Percentiles rank a stretch among this genome's conserved stretches.
Evolutionary conservation across 129 eudicot genomes (phyloP).

Genomic region (Ambrosia trifida): DNA sequence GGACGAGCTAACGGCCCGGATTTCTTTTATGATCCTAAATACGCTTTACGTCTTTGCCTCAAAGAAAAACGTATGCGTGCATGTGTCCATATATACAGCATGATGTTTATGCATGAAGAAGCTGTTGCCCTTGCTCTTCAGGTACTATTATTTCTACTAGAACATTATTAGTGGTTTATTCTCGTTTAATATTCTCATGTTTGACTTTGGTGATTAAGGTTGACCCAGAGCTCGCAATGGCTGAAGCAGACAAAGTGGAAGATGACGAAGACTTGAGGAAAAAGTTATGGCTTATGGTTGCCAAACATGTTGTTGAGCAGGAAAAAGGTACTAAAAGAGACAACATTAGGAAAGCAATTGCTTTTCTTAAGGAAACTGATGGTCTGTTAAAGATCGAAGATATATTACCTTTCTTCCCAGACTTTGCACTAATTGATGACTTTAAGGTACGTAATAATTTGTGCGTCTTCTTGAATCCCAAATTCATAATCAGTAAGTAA

Average conservation of each 20-base stretch:
- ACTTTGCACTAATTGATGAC: constrained; percentile 87
- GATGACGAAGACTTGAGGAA: constrained; percentile 95
- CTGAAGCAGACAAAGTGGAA: constrained; percentile 98
- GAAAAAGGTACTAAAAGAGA: constrained; percentile 97
- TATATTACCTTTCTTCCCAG: constrained; percentile 93
- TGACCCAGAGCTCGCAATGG: constrained; percentile 98
- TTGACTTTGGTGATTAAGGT: constrained; percentile 50
- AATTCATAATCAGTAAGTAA: constrained; percentile 2
- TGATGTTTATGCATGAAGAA: constrained; percentile 99
- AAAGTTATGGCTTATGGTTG: constrained; percentile 98
- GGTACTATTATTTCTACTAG: constrained; percentile 38
- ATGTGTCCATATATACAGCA: constrained; percentile 95
- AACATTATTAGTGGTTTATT: neutral
- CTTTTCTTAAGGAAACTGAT: constrained; percentile 96
- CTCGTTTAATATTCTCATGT: neutral
- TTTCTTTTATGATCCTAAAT: constrained; percentile 95
- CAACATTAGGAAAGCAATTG: constrained; percentile 90
- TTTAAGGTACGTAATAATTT: constrained; percentile 75
- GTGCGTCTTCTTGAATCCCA: neutral
- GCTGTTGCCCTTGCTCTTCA: constrained; percentile 99
- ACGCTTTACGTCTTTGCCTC: constrained; percentile 91
- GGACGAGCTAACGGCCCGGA: constrained; percentile 74
- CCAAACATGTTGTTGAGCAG: constrained; percentile 92
- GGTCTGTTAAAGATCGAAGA: constrained; percentile 94
- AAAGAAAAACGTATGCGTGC: constrained; percentile 94